Evolutionary conservation across 805 yeast species (phyloP), one percentile per base, ranked within the genome.

Genomic region (Saturnispora serradocipensis): DNA sequence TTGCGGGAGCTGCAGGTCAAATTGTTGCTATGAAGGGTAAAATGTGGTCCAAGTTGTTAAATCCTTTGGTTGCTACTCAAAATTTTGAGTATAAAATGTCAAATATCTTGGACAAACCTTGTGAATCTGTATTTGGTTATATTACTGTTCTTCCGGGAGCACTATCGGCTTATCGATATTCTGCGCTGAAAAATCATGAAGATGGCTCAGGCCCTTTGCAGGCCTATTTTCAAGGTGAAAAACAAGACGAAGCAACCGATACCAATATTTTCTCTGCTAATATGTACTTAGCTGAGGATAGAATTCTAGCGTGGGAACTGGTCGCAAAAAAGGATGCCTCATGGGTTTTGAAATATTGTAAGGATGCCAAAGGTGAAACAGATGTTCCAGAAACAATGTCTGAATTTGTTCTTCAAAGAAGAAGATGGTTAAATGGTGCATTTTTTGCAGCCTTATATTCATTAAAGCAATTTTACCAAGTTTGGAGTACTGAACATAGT

Each of bases 1-100:
- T 93, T 49, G 99, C 97, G 0, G 99, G 99, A 56, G 99, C 96
- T 1, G 97, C 98, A 13, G 99, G 99, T 56, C 98, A 93, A 67
- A 90, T 93, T 63, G 86, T 86, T 56, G 88, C 98, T 0, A 84
- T 91, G 87, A 89, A 88, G 61, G 99, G 99, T 43, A 86, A 82
- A 60, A 85, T 82, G 28, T 88, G 97, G 78, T 61, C 71, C 24
- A 88, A 90, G 57, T 72, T 93, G 55, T 66, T 87, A 22, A 91
- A 91, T 66, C 98, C 98, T 10, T 71, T 91, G 43, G 97, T 91
- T 45, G 97, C 97, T 0, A 88, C 97, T 1, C 98, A 91, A 66
- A 91, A 91, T 65, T 91, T 91, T 61, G 98, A 91, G 67, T 91
- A 91, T 69, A 91, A 91, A 62, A 88, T 91, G 84, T 89, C 97